Base-by-base conservation (phyloP, 352 stramenopile genomes). In the Pythium sukuiense region DNA sequence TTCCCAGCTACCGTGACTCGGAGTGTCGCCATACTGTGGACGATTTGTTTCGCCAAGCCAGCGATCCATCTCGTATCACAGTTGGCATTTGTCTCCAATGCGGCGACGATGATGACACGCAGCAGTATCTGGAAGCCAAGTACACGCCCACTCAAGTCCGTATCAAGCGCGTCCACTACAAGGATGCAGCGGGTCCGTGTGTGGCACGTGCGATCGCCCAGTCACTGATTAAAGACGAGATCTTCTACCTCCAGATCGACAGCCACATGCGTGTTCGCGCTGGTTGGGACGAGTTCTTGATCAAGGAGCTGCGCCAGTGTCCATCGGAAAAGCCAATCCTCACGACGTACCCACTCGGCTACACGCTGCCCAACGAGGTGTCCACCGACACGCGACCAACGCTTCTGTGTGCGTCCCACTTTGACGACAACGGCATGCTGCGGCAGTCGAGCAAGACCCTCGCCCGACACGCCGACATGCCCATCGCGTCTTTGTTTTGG, bases 181-280 rank as follows among this genome's bases (percentile, higher is more conserved):
- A 69, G 27, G 63, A 96, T 43, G 93, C 96, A 18, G 87, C 87
- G 4, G 94, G 95, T 18, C 96, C 96, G 16, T 98, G 91, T 65
- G 92, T 96, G 33, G 95, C 96, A 33, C 83, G 96, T 33, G 71
- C 79, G 35, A 70, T 92, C 6, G 81, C 82, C 11, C 90, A 98
- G 72, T 73, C 73, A 24, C 70, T 98, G 2, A 96, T 84, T 69
- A 54, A 79, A 18, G 83, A 77, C 27, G 94, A 99, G 71, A 43
- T 80, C 13, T 98, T 92, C 70, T 83, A 97, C 37, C 81, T 99
- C 5, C 94, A 98, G 71, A 97, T 98, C 66, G 96, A 99, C 72
- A 97, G 92, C 59, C 96, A 98, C 76, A 99, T 97, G 84, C 83
- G 93, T 1, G 85, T 94, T 43, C 79, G 79, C 7, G 57, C 54